Base-by-base conservation (phyloP, 2,329 filamentous ascomycete genomes). In the Alternaria sp. region DNA sequence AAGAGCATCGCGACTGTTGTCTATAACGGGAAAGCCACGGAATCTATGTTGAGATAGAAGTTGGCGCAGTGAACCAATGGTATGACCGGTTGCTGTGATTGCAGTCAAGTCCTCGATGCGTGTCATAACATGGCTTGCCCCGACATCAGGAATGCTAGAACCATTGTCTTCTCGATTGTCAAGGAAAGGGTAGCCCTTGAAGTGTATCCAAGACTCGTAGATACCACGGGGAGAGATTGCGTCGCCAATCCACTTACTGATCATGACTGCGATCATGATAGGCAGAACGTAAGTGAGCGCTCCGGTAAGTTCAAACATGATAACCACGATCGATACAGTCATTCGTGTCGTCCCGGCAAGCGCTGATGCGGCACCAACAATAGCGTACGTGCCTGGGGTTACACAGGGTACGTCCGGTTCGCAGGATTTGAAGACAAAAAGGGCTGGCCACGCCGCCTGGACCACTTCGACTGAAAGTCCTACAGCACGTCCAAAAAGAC, bases 241-340 rank as follows among this genome's bases (percentile, higher is more conserved):
- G 78, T 99, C 95, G 72, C 94, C 95, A 26, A 97, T 93, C 95
- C 95, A 99, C 81, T 99, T 99, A 64, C 92, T 92, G 44, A 98
- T 86, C 94, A 99, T 96, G 74, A 99, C 95, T 43, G 94, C 93
- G 65, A 99, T 92, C 95, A 99, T 99, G 78, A 98, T 99, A 55
- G 95, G 95, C 7, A 99, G 87, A 49, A 99, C 94, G 75, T 98
- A 98, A 1, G 93, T 96, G 28, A 99, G 85, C 1, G 95, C 95
- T 53, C 95, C 95, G 0, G 95, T 99, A 57, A 99, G 89, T 82
- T 99, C 95, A 74, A 99, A 99, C 91, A 97, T 97, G 81, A 99
- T 99, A 72, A 98, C 95, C 5, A 99, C 94, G 67, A 99, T 97
- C 12, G 94, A 97, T 11, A 97, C 93, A 0, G 95, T 99, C 89